Evolutionary conservation across 192 early-diverging fungal genomes (phyloP).

Genomic region (Rhizophlyctis rosea): DNA sequence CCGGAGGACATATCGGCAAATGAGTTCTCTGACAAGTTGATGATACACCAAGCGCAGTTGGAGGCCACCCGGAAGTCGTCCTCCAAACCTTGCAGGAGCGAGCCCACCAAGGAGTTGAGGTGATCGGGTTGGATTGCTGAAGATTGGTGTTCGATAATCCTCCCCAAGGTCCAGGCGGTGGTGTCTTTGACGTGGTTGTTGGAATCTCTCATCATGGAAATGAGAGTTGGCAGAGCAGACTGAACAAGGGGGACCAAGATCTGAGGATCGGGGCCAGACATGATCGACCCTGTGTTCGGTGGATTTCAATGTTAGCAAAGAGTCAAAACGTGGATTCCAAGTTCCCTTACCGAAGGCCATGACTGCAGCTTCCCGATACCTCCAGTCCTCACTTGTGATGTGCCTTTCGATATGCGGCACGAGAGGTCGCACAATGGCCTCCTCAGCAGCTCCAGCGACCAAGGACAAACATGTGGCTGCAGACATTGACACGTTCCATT

Average conservation of each 20-base stretch:
- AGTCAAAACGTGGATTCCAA: constrained; percentile 11
- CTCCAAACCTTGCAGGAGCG: constrained; percentile 76
- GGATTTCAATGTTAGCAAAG: background rate
- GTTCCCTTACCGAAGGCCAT: constrained; percentile 82
- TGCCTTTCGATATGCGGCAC: constrained; percentile 87
- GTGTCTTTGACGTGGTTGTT: constrained; percentile 92
- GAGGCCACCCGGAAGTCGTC: constrained; percentile 88
- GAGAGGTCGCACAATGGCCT: constrained; percentile 76
- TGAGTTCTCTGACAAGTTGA: constrained; percentile 87
- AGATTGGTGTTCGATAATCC: constrained; percentile 81
- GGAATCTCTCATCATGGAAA: constrained; percentile 79
- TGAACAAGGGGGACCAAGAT: constrained; percentile 32
- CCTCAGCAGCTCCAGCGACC: constrained; percentile 78
- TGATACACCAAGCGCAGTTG: constrained; percentile 96
- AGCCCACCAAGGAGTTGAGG: constrained; percentile 40
- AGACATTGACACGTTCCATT: constrained; percentile 98
- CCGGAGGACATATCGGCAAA: too few relatives aligned
- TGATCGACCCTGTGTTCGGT: constrained; percentile 71
- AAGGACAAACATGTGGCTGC: constrained; percentile 91
- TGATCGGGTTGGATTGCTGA: constrained; percentile 25
- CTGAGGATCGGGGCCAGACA: constrained; percentile 76
- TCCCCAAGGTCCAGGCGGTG: constrained; percentile 97
- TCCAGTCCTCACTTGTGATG: constrained; percentile 85
- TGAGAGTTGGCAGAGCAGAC: constrained; percentile 78
- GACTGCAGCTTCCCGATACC: constrained; percentile 91